Percentiles rank a stretch among this genome's conserved stretches.
Evolutionary conservation across 176 grass and related monocot species (phyloP).

Genomic region (Oryza rufipogon): DNA sequence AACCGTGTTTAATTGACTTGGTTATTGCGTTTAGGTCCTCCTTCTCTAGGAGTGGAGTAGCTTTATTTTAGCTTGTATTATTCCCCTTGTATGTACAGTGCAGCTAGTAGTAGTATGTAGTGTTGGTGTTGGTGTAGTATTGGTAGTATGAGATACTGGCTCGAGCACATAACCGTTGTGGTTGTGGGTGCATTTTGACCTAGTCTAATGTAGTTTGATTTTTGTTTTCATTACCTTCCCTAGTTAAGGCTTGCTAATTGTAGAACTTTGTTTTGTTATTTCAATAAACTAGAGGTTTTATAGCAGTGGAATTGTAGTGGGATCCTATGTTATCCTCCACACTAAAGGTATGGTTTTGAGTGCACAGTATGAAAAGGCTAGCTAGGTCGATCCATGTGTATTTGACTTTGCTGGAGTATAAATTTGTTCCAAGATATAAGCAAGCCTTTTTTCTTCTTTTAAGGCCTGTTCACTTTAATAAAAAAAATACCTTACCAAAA

Average conservation of each 20-base stretch:
- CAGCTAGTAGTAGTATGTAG: background rate
- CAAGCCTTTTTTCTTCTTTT: too few relatives aligned
- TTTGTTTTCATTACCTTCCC: too few relatives aligned
- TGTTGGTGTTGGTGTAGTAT: too few relatives aligned
- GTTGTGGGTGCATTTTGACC: background rate
- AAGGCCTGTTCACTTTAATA: too few relatives aligned
- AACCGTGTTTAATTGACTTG: background rate
- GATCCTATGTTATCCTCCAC: background rate
- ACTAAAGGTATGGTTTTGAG: background rate
- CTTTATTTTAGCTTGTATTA: background rate
- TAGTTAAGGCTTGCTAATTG: background rate
- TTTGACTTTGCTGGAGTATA: too few relatives aligned
- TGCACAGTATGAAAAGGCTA: background rate
- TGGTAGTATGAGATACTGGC: background rate
- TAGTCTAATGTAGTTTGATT: background rate
- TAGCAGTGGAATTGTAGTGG: background rate
- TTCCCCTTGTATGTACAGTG: background rate
- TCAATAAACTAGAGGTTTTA: too few relatives aligned
- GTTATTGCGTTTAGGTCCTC: conserved; percentile 48
- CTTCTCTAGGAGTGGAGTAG: too few relatives aligned
- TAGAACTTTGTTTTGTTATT: background rate
- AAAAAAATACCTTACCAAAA: too few relatives aligned
- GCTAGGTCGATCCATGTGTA: too few relatives aligned
- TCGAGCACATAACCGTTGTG: background rate
- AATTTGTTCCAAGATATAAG: too few relatives aligned